Evolutionary conservation across 129 eudicot species (phyloP).

Genomic region (Logfia minima): DNA sequence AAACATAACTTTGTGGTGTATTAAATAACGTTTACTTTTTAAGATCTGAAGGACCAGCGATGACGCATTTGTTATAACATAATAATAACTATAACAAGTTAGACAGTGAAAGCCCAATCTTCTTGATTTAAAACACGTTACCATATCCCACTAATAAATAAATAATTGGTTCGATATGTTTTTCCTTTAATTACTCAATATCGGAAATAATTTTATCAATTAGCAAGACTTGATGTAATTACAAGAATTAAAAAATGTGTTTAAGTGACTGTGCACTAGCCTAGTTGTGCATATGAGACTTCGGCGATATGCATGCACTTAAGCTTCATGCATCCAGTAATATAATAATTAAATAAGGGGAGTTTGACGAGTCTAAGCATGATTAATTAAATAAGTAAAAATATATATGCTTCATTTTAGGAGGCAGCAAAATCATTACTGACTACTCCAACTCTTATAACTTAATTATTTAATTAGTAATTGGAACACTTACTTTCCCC

Average conservation of each 20-base stretch:
- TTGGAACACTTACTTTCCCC: slow-evolving; percentile 7
- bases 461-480: slow-evolving; percentile 4
- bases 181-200: neutral
- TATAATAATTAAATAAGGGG: neutral
- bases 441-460: slow-evolving; percentile 17
- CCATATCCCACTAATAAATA: neutral
- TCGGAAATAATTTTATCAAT: no score
- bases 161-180: slow-evolving; percentile 24
- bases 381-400: slow-evolving; percentile 27
- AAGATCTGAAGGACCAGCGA: neutral
- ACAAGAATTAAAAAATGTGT: no score
- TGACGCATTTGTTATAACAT: slow-evolving; percentile 16
- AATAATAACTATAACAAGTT: neutral
- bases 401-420: slow-evolving; percentile 48
- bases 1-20: neutral
- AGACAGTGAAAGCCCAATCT: neutral
- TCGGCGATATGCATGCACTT: slow-evolving; percentile 32
- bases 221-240: no score
- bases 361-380: slow-evolving; percentile 35
- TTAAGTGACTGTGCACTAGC: slow-evolving; percentile 9
- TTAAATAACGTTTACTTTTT: neutral
- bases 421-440: slow-evolving; percentile 61
- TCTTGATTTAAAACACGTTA: slow-evolving; percentile 4
- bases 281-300: slow-evolving; percentile 15
- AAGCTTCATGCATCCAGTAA: slow-evolving; percentile 5